A percentile compares a stretch with the other conserved stretches of the same genome.
phyloP scores from a whole-genome alignment of 2,329 filamentous ascomycete species.

The Apiospora rasikravindrae region DNA sequence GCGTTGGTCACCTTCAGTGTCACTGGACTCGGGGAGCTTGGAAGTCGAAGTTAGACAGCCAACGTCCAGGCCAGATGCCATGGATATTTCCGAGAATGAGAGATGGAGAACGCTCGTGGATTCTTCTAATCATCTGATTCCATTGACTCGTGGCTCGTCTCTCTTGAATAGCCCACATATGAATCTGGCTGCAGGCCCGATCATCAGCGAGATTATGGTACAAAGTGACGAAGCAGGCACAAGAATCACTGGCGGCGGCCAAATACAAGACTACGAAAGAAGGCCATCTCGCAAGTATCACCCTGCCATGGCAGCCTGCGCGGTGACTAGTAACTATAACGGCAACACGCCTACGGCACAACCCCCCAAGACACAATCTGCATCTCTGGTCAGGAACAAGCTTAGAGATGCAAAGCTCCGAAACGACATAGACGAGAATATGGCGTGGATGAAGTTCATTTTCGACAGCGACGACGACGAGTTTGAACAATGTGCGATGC shows the following conservation, averaged over 20 bases:
- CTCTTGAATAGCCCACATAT: constrained; percentile 18
- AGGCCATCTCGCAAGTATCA: background rate
- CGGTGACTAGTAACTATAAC: background rate
- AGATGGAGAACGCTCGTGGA: constrained; percentile 17
- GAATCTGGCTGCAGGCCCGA: constrained; percentile 5
- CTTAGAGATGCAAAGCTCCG: constrained; percentile 6
- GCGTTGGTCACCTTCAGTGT: constrained; percentile 33
- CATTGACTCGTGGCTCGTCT: constrained; percentile 24
- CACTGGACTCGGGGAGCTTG: constrained; percentile 33
- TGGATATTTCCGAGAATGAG: constrained; percentile 20
- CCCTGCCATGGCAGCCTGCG: background rate
- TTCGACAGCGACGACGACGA: constrained; percentile 33
- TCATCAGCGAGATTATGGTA: constrained; percentile 13
- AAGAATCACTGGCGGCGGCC: background rate
- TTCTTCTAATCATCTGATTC: constrained; percentile 18
- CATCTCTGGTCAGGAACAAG: background rate
- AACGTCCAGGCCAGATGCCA: constrained; percentile 25
- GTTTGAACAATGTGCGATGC: constrained; percentile 29
- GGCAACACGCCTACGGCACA: background rate
- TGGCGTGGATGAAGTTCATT: constrained; percentile 38
- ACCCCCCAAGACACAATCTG: background rate
- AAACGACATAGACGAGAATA: constrained; percentile 28
- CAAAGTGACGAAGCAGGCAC: background rate
- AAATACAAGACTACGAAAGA: background rate
- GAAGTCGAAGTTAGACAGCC: constrained; percentile 34